Evolutionary conservation across 441 rosid genomes (phyloP), one percentile per base, ranked within the genome.

Genomic region (Melastoma candidum): DNA sequence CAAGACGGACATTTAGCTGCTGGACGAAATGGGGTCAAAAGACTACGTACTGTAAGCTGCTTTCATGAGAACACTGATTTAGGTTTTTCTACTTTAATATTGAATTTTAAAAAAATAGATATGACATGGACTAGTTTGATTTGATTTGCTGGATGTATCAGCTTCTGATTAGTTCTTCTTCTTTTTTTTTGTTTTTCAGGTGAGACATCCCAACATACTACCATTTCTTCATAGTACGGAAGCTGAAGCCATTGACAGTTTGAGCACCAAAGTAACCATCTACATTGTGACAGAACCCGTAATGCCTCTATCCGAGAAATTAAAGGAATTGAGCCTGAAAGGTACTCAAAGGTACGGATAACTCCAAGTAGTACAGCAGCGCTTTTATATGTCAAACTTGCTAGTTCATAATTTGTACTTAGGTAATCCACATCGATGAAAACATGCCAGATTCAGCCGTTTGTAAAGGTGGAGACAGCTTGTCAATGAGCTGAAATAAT

Each of bases 201-300:
- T 87, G 54, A 85, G 99, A 67, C 99, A 93, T 80, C 99, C 99
- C 13, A 93, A 87, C 71, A 83, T 93, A 66, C 72, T 93, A 46
- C 83, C 97, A 46, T 93, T 89, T 75, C 90, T 93, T 49, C 84
- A 89, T 63, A 93, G 99, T 70, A 80, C 97, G 1, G 99, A 93
- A 78, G 81, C 84, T 56, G 97, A 89, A 76, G 69, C 71, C 68
- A 50, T 64, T 57, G 99, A 93, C 29, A 90, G 85, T 54, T 60
- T 95, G 53, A 50, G 77, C 67, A 47, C 87, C 44, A 93, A 77
- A 69, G 74, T 86, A 59, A 84, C 93, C 12, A 77, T 93, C 57
- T 93, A 93, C 63, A 83, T 93, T 47, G 99, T 93, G 67, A 93
- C 97, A 1, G 99, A 93, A 74, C 97, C 96, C 62, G 97, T 84